Base-by-base conservation (phyloP, 169 alveolate species). In the Cryptosporidium tyzzeri region DNA sequence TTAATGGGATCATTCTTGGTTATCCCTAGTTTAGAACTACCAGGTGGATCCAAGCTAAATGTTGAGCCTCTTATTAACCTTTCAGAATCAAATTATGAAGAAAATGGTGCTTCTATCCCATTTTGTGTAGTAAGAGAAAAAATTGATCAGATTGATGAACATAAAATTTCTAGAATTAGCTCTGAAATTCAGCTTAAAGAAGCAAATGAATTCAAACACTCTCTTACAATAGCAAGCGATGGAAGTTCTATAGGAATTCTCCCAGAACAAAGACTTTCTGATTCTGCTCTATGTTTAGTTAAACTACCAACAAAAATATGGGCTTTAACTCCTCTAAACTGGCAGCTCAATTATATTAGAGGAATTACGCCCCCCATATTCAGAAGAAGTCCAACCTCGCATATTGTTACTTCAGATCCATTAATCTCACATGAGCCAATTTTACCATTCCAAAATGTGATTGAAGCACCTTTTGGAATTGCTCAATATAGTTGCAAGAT, bases 291-390 rank as follows among this genome's bases (percentile, higher is more conserved):
- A 39, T 41, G 65, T 62, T 80, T 26, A 8, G 58, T 80, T 62
- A 80, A 65, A 67, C 35, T 80, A 23, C 89, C 89, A 39, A 23
- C 73, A 21, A 41, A 51, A 8, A 62, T 80, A 37, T 80, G 89
- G 89, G 69, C 89, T 5, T 48, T 80, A 62, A 80, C 89, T 5
- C 89, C 89, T 48, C 55, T 80, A 44, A 62, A 37, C 62, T 80
- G 89, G 89, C 89, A 80, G 44, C 53, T 80, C 10, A 67, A 80
- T 65, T 80, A 80, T 41, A 80, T 41, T 41, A 59, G 89, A 61
- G 89, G 89, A 1, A 41, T 80, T 31, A 80, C 89, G 37, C 89
- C 89, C 1, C 89, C 89, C 31, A 31, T 80, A n/a, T 80, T 80
- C 62, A 80, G 45, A 65, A 80, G 75, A 44, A 65, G 26, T 41